Conservation (phyloP, 1,284 basidiomycete genomes). For the Laetiporus sulphureus region DNA sequence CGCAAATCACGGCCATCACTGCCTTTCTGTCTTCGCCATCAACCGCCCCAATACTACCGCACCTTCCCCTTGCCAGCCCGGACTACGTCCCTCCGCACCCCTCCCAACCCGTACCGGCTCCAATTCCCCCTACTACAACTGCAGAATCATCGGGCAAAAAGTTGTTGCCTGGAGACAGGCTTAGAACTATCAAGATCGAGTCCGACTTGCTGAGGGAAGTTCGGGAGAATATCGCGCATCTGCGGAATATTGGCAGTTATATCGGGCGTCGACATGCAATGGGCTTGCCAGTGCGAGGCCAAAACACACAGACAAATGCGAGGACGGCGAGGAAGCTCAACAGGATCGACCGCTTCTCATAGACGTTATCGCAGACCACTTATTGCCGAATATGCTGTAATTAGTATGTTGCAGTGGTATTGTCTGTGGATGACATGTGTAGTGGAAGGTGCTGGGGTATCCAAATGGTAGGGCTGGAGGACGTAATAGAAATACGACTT, state of each 20-base stretch:
- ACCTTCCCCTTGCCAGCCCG: constrained; percentile 54
- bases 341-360: constrained; percentile 43
- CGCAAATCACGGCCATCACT: constrained; percentile 78
- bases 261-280: constrained; percentile 84
- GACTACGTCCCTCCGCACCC: constrained; percentile 42
- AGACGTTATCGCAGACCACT: not conserved
- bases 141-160: constrained; percentile 2
- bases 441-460: too few relatives aligned
- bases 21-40: constrained; percentile 85
- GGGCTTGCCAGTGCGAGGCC: constrained; percentile 84
- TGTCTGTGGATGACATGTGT: not conserved
- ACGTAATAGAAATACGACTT: too few relatives aligned
- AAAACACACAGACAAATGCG: constrained; percentile 84
- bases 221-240: constrained; percentile 84
- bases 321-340: constrained; percentile 85
- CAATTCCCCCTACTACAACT: constrained; percentile 2
- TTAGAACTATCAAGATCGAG: constrained; percentile 76
- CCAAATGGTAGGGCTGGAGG: too few relatives aligned
- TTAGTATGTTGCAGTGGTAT: not conserved
- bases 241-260: constrained; percentile 86
- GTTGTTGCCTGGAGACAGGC: constrained; percentile 37
- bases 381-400: too few relatives aligned
- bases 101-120: constrained; percentile 35
- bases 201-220: constrained; percentile 74
- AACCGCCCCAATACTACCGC: constrained; percentile 55